Conservation (phyloP, 2,329 filamentous ascomycete genomes). For the Endoconidiophora laricicola region DNA sequence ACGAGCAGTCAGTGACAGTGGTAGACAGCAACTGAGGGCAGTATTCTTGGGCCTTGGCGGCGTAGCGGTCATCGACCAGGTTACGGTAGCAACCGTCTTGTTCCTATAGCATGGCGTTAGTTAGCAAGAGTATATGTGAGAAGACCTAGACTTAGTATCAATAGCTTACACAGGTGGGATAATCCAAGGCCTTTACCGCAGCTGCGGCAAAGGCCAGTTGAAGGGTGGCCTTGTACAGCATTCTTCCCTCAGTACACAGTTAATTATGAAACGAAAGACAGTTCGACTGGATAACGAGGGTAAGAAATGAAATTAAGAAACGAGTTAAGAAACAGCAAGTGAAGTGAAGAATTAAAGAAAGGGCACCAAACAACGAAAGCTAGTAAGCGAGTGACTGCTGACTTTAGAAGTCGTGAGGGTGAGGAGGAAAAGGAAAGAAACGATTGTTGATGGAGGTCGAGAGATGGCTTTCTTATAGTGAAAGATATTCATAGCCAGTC, state of each 20-base stretch:
- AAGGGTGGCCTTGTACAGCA: slow-evolving; percentile 1
- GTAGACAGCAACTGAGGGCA: slow-evolving; percentile 21
- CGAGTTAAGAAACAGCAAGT: neutral
- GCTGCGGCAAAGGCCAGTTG: slow-evolving; percentile 18
- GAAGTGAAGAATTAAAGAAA: neutral
- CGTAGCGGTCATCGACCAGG: slow-evolving; percentile 20
- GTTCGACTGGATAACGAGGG: neutral
- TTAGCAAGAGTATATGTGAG: neutral
- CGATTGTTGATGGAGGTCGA: neutral
- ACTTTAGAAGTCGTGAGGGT: slow-evolving; percentile 1
- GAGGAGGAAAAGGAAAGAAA: neutral
- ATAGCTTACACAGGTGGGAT: slow-evolving; percentile 17
- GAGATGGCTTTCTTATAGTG: no score
- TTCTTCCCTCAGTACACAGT: neutral
- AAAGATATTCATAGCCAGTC: neutral
- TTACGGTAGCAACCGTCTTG: slow-evolving; percentile 23
- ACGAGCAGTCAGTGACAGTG: slow-evolving; percentile 17
- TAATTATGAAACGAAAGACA: neutral
- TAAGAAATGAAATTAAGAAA: slow-evolving; percentile 1
- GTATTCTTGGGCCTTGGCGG: slow-evolving; percentile 18
- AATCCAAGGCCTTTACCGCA: slow-evolving; percentile 17
- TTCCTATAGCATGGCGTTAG: slow-evolving; percentile 13
- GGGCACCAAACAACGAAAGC: slow-evolving; percentile 1
- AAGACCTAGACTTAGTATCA: neutral
- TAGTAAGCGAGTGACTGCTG: slow-evolving; percentile 6